Percentiles rank a stretch among this genome's conserved stretches.
Conservation (phyloP, 1,139 yeast species). For the Magnusiomyces magnusii region DNA sequence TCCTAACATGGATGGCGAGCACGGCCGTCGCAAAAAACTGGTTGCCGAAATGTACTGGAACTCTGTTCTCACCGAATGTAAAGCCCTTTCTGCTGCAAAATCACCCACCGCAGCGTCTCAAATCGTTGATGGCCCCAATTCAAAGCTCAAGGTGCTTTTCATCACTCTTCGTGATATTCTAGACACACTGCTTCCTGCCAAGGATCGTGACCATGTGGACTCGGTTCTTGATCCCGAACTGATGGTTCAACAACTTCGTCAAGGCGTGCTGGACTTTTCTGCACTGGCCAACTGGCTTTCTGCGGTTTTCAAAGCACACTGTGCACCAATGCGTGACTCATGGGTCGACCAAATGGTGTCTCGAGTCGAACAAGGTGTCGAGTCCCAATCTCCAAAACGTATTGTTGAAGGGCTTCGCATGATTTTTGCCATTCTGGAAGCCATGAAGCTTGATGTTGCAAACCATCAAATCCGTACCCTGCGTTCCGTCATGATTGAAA, state of each 20-base stretch:
- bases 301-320: conserved; percentile 68
- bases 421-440: conserved; percentile 79
- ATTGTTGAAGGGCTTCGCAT: conserved; percentile 73
- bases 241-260: conserved; percentile 64
- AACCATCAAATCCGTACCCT: conserved; percentile 86
- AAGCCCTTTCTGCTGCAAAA: conserved; percentile 16
- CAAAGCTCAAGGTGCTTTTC: conserved; percentile 59
- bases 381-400: conserved; percentile 44
- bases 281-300: conserved; percentile 66
- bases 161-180: conserved; percentile 72
- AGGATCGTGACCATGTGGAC: conserved; percentile 62
- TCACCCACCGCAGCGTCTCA: conserved; percentile 6
- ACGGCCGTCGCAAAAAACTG: conserved; percentile 71
- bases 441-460: conserved; percentile 95
- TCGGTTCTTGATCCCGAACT: conserved; percentile 74
- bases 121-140: conserved; percentile 19
- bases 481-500: conserved; percentile 80
- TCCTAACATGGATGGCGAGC: conserved; percentile 85
- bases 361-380: conserved; percentile 58
- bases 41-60: conserved; percentile 80
- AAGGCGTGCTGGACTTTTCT: conserved; percentile 61
- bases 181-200: conserved; percentile 70
- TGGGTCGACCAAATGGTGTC: conserved; percentile 81
- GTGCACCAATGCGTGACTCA: conserved; percentile 93
- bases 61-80: conserved; percentile 59